Percentiles rank a stretch among this genome's conserved stretches.
phyloP scores from a whole-genome alignment of 2,329 filamentous ascomycete genomes.

The Cytospora piceicola region DNA sequence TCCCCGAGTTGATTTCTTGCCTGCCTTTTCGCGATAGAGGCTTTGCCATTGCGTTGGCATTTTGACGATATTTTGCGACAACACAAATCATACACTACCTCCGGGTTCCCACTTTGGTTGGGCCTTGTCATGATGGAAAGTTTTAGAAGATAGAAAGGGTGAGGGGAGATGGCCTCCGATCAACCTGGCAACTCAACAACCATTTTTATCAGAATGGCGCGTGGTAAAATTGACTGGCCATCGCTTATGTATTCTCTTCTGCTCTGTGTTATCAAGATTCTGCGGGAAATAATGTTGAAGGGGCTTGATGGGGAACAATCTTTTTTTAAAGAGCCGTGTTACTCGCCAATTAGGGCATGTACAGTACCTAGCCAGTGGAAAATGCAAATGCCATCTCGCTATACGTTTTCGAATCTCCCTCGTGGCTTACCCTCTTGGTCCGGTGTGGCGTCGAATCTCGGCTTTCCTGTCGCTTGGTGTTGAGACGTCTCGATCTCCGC shows the following conservation, averaged over 20 bases:
- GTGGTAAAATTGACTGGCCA: constrained; percentile 16
- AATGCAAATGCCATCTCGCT: background rate
- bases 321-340: background rate
- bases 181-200: constrained; percentile 1
- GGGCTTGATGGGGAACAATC: background rate
- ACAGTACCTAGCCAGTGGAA: background rate
- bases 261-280: background rate
- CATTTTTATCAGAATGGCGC: constrained; percentile 21
- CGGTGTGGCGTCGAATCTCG: background rate
- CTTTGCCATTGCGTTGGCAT: background rate
- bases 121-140: background rate
- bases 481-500: background rate
- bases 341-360: background rate
- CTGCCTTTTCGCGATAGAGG: background rate
- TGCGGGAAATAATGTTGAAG: background rate
- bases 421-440: background rate
- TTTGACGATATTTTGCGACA: background rate
- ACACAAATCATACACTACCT: background rate
- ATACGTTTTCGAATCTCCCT: background rate
- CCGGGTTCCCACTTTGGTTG: background rate
- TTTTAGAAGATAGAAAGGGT: background rate
- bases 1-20: background rate
- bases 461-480: background rate
- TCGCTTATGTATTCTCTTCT: constrained; percentile 16
- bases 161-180: background rate